Conservation (phyloP, 805 yeast genomes). For the Cephaloascus albidus region DNA sequence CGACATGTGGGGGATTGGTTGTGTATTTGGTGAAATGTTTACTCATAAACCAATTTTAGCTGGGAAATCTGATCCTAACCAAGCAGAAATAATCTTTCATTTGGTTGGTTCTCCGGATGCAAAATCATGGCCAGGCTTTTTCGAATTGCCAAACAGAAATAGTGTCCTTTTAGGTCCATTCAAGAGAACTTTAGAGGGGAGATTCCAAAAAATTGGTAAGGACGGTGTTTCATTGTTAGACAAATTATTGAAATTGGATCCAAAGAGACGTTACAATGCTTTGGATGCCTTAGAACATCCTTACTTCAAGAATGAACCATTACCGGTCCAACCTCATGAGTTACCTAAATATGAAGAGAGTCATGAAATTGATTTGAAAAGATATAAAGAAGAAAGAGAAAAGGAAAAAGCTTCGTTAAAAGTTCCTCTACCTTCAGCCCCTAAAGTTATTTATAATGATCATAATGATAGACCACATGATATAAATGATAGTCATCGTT, state of each 20-base stretch:
- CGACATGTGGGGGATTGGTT: constrained; percentile 97
- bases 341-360: constrained; percentile 73
- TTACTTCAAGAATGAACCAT: constrained; percentile 62
- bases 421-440: too few species aligned
- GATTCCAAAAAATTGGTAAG: constrained; percentile 32
- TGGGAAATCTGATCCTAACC: constrained; percentile 83
- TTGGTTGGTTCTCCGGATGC: constrained; percentile 73
- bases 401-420: too few species aligned
- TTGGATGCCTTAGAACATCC: constrained; percentile 61
- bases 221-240: constrained; percentile 48
- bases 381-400: constrained; percentile 33
- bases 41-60: constrained; percentile 73
- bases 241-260: constrained; percentile 61
- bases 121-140: constrained; percentile 52
- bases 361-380: constrained; percentile 76
- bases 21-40: constrained; percentile 89
- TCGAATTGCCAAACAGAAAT: constrained; percentile 46
- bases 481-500: too few species aligned
- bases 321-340: constrained; percentile 43
- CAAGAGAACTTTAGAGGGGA: constrained; percentile 34
- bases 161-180: constrained; percentile 30
- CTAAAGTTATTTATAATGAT: too few species aligned
- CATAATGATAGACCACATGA: too few species aligned
- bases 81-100: constrained; percentile 72
- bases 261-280: constrained; percentile 68